These are phyloP conservation scores for Scedosporium dehoogii DNA, from an alignment of 2,329 filamentous ascomycete species.

Conservation along the genomic window DNA sequence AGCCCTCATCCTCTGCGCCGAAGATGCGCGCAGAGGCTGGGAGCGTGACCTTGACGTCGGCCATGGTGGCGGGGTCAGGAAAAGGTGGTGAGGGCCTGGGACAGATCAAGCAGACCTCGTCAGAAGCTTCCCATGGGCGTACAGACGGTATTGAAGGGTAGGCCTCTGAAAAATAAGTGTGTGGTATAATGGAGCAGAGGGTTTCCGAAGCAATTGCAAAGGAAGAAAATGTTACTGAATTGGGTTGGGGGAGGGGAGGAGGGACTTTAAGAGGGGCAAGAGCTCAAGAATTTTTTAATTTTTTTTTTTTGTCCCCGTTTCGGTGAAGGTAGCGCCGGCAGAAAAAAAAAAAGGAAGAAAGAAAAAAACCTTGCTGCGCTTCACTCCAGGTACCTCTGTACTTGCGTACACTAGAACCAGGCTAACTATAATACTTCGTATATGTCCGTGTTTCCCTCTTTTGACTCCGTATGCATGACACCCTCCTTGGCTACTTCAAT, in stretches of 20 bases:
- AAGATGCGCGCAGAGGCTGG: slow-evolving; percentile 54
- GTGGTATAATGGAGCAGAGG: slow-evolving; percentile 10
- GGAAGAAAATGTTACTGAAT: not conserved
- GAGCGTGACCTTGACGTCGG: slow-evolving; percentile 27
- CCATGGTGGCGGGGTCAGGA: slow-evolving; percentile 13
- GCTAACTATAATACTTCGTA: not conserved
- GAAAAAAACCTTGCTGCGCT: too few relatives aligned
- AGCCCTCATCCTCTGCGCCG: slow-evolving; percentile 42
- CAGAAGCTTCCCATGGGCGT: slow-evolving; percentile 5
- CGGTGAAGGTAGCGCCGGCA: slow-evolving; percentile 1
- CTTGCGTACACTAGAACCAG: not conserved
- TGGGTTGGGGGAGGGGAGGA: not conserved
- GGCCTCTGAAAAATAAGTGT: not conserved
- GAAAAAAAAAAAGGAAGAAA: not conserved
- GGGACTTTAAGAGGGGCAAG: slow-evolving; percentile 11
- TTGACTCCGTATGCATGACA: not conserved
- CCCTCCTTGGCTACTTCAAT: not conserved
- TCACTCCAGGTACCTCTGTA: not conserved
- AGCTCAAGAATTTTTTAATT: slow-evolving; percentile 14
- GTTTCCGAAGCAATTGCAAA: slow-evolving; percentile 6
- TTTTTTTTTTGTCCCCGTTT: slow-evolving; percentile 20
- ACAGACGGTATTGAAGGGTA: not conserved
- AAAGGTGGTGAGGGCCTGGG: not conserved
- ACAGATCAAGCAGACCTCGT: slow-evolving; percentile 1
- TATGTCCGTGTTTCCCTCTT: not conserved